Evolutionary conservation across 345 rosid genomes (phyloP), one percentile per base, ranked within the genome.

Genomic region (Chamaenerion angustifolium): DNA sequence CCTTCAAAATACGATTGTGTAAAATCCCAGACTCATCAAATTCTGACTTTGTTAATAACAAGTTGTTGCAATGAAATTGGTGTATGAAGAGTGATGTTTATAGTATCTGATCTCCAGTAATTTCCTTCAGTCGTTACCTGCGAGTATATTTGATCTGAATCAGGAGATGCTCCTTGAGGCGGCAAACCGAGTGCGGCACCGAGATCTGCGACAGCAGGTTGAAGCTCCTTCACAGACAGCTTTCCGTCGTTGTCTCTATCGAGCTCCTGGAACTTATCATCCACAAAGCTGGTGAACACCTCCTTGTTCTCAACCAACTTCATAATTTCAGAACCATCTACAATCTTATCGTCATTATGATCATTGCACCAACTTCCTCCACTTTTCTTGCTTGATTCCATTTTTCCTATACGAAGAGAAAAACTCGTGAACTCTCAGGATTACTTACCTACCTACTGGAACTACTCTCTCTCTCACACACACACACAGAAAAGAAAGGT

Each of bases 111-210:
- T n/a, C n/a, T n/a, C n/a, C n/a, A n/a, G n/a, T n/a, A n/a, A n/a
- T n/a, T n/a, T n/a, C n/a, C n/a, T n/a, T n/a, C n/a, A n/a, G n/a
- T n/a, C n/a, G n/a, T n/a, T n/a, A n/a, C n/a, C n/a, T n/a, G n/a
- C n/a, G 88, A 72, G 74, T 87, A 84, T 72, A 84, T 74, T 56
- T 74, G 81, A 63, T 84, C 95, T 35, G 98, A 87, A 64, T 77
- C 82, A 58, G 81, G 67, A 45, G 96, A 82, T 42, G 90, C 58
- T 23, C 95, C 95, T 49, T 82, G 87, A 59, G 75, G 56, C 47
- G 95, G 94, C 71, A 92, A 73, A 57, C 98, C 98, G 53, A 87
- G 85, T 8, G 90, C 94, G 40, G 90, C 90, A 46, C 96, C 95
- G 56, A 82, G 80, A 68, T 87, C 95, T 56, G 88, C 90, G 60